Conservation (phyloP, 1,139 yeast genomes). For the Casaregolazyma lundiana region DNA sequence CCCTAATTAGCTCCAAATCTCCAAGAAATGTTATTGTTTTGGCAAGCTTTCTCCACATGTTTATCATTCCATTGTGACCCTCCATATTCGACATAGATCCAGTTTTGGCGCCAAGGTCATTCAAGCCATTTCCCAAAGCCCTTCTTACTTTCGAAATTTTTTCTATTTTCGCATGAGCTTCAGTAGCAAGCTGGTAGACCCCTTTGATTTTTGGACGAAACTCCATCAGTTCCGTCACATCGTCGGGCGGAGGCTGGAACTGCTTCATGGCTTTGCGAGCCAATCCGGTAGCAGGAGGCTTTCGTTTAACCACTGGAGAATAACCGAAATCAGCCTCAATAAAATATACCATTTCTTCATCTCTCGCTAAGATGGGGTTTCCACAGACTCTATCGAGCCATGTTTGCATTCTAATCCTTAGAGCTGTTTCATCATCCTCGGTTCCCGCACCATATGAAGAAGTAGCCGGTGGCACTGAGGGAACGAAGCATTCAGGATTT, state of each 20-base stretch:
- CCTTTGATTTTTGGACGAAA: conserved; percentile 84
- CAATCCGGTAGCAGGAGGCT: conserved; percentile 73
- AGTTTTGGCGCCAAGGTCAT: conserved; percentile 62
- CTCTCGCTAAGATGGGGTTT: conserved; percentile 76
- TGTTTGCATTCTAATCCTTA: conserved; percentile 60
- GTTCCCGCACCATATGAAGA: conserved; percentile 81
- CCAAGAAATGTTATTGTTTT: conserved; percentile 66
- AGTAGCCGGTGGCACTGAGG: conserved; percentile 70
- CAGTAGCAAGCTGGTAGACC: conserved; percentile 58
- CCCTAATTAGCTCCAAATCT: conserved; percentile 70
- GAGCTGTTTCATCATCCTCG: conserved; percentile 66
- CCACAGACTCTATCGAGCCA: conserved; percentile 78
- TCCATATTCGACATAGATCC: conserved; percentile 49
- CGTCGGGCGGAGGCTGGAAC: conserved; percentile 87
- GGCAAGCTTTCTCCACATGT: conserved; percentile 76
- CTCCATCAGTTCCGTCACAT: conserved; percentile 69
- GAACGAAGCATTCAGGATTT: conserved; percentile 89
- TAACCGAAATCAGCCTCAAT: conserved; percentile 81
- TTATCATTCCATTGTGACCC: conserved; percentile 60
- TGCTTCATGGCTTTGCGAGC: conserved; percentile 87
- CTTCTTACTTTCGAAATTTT: conserved; percentile 52
- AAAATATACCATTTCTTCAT: conserved; percentile 84
- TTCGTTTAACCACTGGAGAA: conserved; percentile 39
- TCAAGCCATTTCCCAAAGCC: conserved; percentile 51
- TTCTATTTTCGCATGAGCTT: conserved; percentile 53